Percentiles rank a stretch among this genome's conserved stretches.
These are phyloP conservation scores for Debaryomyces robertsiae DNA, from an alignment of 1,139 yeast genomes.

Conservation along the genomic window DNA sequence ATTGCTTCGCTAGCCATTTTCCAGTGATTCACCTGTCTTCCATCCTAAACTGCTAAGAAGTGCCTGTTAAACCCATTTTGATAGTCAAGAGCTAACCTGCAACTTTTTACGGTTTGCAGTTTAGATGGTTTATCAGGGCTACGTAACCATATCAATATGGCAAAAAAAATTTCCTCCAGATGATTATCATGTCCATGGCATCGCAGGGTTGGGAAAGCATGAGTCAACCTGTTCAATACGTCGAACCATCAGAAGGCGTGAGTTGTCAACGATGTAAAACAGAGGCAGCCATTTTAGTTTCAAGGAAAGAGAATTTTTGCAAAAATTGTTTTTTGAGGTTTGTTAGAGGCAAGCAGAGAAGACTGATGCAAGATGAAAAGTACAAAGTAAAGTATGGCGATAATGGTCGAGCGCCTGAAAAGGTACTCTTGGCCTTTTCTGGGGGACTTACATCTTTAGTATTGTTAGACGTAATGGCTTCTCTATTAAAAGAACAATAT, in stretches of 20 bases:
- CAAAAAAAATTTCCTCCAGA: constrained; percentile 3
- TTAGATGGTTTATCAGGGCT: not conserved
- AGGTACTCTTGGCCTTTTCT: constrained; percentile 61
- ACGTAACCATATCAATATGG: constrained; percentile 5
- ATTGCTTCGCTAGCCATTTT: not conserved
- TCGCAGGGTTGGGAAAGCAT: constrained; percentile 1
- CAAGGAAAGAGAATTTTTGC: constrained; percentile 77
- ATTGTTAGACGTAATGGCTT: constrained; percentile 64
- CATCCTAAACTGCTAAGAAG: too few relatives aligned
- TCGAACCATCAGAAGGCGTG: constrained; percentile 15
- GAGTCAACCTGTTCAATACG: constrained; percentile 21
- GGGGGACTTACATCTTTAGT: constrained; percentile 70
- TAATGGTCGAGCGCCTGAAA: constrained; percentile 36
- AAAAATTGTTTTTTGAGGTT: constrained; percentile 69
- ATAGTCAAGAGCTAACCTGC: not conserved
- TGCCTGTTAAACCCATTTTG: too few relatives aligned
- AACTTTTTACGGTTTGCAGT: not conserved
- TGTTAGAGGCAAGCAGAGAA: constrained; percentile 76
- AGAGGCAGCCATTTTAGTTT: constrained; percentile 46
- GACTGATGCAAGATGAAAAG: constrained; percentile 67
- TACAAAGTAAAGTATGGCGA: constrained; percentile 66
- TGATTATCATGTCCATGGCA: not conserved
- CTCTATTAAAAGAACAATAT: constrained; percentile 62
- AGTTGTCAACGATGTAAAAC: constrained; percentile 56
- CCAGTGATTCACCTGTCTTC: too few relatives aligned